Evolutionary conservation across 352 stramenopile genomes (phyloP).

Genomic region (Pythium brassicae): DNA sequence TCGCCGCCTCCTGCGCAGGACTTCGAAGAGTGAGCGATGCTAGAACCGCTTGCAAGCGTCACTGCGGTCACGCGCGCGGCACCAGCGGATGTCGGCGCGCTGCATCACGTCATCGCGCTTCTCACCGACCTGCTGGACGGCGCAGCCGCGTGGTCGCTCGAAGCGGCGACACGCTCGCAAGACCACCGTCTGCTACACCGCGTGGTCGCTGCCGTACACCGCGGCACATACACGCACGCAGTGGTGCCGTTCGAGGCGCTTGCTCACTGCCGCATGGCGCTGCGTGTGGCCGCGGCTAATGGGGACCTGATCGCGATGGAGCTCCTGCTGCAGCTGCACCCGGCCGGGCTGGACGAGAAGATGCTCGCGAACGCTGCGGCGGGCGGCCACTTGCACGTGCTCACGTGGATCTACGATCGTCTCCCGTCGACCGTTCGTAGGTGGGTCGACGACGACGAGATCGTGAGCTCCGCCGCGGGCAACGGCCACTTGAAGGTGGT

Average conservation of each 20-base stretch:
- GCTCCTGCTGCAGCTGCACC: conserved; percentile 5
- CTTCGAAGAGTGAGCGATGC: no score
- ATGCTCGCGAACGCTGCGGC: conserved; percentile 6
- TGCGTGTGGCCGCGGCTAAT: conserved; percentile 8
- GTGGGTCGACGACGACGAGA: conserved; percentile 5
- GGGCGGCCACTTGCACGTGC: conserved; percentile 9
- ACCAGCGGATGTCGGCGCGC: conserved; percentile 16
- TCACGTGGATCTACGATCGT: conserved; percentile 11
- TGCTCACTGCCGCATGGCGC: conserved; percentile 6
- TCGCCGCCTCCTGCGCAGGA: no score
- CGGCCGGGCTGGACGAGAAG: conserved; percentile 4
- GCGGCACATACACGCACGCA: conserved; percentile 9
- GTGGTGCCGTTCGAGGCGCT: conserved; percentile 2
- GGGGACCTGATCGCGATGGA: background rate
- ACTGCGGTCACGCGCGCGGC: conserved; percentile 10
- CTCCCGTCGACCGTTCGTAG: background rate
- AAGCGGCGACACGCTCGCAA: conserved; percentile 7
- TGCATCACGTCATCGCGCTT: conserved; percentile 21
- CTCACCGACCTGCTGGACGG: conserved; percentile 22
- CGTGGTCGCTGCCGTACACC: conserved; percentile 2
- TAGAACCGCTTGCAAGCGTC: no score
- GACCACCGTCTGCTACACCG: conserved; percentile 17
- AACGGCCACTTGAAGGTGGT: conserved; percentile 23
- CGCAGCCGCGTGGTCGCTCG: conserved; percentile 21
- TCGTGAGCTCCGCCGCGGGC: conserved; percentile 4